Conservation (phyloP, 768 basidiomycete species). For the Russula sp. region DNA sequence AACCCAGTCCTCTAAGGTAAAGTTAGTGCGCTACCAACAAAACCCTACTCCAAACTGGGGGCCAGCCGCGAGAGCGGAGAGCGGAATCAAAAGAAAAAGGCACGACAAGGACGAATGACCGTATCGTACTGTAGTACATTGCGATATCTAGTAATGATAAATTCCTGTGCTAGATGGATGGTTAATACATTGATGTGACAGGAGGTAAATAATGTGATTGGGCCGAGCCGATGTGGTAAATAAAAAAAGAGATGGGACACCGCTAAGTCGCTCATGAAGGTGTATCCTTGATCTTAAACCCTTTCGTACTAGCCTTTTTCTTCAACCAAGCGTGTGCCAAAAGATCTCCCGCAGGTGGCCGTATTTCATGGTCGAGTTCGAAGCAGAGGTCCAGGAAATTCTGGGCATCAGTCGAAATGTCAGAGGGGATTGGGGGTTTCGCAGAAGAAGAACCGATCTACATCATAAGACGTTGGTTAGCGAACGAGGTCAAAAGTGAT, state of each 20-base stretch:
- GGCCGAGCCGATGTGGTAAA: background rate
- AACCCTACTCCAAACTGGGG: slow-evolving; percentile 96
- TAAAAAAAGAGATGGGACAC: background rate
- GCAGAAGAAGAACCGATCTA: slow-evolving; percentile 90
- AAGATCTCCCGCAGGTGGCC: slow-evolving; percentile 76
- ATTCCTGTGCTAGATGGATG: slow-evolving; percentile 10
- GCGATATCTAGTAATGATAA: slow-evolving; percentile 24
- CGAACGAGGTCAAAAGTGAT: background rate
- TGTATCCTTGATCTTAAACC: slow-evolving; percentile 14
- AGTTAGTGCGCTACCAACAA: slow-evolving; percentile 83
- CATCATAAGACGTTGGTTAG: slow-evolving; percentile 7
- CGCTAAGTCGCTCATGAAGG: slow-evolving; percentile 1
- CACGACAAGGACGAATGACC: slow-evolving; percentile 33
- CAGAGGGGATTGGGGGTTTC: slow-evolving; percentile 83
- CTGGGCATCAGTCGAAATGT: slow-evolving; percentile 86
- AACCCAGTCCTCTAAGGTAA: slow-evolving; percentile 59
- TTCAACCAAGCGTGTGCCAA: slow-evolving; percentile 72
- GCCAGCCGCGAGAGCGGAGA: slow-evolving; percentile 64
- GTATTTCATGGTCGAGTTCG: slow-evolving; percentile 73
- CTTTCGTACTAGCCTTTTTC: slow-evolving; percentile 20
- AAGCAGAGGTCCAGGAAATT: slow-evolving; percentile 86
- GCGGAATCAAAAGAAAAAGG: slow-evolving; percentile 46
- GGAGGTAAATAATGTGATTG: background rate
- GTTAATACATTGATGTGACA: slow-evolving; percentile 13
- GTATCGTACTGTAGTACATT: slow-evolving; percentile 30